Evolutionary conservation across 345 rosid genomes (phyloP), one percentile per base, ranked within the genome.

Genomic region (Hevea brasiliensis): DNA sequence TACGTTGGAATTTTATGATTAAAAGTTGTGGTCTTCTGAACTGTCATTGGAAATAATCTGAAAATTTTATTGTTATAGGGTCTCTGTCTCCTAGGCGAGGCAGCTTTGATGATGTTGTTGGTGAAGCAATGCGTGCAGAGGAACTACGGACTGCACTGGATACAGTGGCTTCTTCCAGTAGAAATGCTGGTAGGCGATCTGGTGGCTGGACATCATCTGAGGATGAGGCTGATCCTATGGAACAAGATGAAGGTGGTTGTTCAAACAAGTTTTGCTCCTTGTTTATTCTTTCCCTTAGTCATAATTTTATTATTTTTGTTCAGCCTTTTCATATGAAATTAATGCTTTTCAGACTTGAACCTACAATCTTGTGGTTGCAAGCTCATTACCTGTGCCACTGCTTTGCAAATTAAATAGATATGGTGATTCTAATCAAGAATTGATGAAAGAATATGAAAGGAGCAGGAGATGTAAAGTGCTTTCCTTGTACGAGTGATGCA

Each of bases 151-250:
- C 72, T 72, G 93, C 85, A 68, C 78, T 93, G 82, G 86, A 85
- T 76, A 88, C 87, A 64, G 84, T 79, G 83, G 90, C 91, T 79
- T 86, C 93, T 65, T 96, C 97, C 10, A 90, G 98, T 82, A 79
- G 70, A 66, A 83, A 81, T 53, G 0, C 76, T 32, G 50, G 79
- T 45, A 74, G 42, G 70, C 80, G 54, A 54, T 82, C 82, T 57
- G 80, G 84, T 79, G 93, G 91, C 67, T 95, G 98, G 99, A 84
- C 88, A 70, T 96, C 97, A 66, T 89, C 90, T 15, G 98, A 96
- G 44, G 97, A 96, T 29, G 98, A 96, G 78, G 89, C 74, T 74
- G 97, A 91, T 82, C 88, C 83, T 64, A 89, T 87, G 93, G 95
- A 89, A 11, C 85, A 83, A 65, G 90, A 87, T 60, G 88, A 84